Evolutionary conservation across 257 asterid genomes (phyloP), one percentile per base, ranked within the genome.

Genomic region (Cinchona pubescens): DNA sequence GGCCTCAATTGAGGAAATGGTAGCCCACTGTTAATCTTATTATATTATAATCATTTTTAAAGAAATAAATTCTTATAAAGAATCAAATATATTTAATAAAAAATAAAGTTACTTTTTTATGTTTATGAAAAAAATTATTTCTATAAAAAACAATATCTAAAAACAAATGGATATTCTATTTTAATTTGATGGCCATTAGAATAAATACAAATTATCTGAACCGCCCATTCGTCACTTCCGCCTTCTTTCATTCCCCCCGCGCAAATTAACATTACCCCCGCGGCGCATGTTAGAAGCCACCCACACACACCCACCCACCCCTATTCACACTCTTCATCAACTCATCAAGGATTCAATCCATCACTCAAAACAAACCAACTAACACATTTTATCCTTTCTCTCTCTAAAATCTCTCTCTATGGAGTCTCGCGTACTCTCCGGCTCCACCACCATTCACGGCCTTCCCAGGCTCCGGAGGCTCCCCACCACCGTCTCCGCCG

Each of bases 371-470:
- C 34, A 56, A 3, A 21, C 53, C n/a, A n/a, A n/a, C n/a, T n/a
- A n/a, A 19, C 35, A 30, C 75, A 5, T 1, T 30, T 48, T 15
- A n/a, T n/a, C n/a, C 67, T 72, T 78, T 69, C 79, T 67, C 88
- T 83, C 87, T 78, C 79, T 72, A 58, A n/a, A 32, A 7, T n/a
- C n/a, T n/a, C n/a, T n/a, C n/a, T n/a, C 59, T 7, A 80, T 94
- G 98, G 98, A 89, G 96, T 94, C 97, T 76, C 97, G 96, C 79
- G 92, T 95, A 71, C 89, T 95, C 49, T 76, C 77, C 73, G 92
- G 97, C 90, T 89, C 97, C 85, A 80, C 93, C 76, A 55, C 81
- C 85, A 60, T 86, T 34, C 93, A 89, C 84, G 92, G 75, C 78
- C 87, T 70, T 84, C 59, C 89, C 85, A 84, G 88, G 91, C 94